These are phyloP conservation scores for Boletus semigastroideus DNA, from an alignment of 1,284 basidiomycete species.

Conservation along the genomic window DNA sequence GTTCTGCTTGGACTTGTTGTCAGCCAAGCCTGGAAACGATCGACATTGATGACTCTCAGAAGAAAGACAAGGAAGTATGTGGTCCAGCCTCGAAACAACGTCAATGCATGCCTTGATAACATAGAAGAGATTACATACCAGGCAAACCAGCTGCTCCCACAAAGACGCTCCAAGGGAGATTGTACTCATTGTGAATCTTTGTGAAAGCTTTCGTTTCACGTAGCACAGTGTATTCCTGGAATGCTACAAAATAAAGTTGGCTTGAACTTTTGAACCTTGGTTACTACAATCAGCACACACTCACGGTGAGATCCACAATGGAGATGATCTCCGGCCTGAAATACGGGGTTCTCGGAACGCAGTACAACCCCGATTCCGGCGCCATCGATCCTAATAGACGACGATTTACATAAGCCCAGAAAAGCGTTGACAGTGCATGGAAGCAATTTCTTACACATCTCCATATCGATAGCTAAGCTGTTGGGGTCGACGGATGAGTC, in stretches of 20 bases:
- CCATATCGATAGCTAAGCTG: constrained; percentile 6
- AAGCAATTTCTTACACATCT: constrained; percentile 7
- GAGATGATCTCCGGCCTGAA: constrained; percentile 16
- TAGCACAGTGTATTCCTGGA: constrained; percentile 20
- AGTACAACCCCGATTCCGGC: constrained; percentile 13
- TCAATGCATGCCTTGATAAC: not conserved
- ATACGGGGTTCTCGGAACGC: constrained; percentile 17
- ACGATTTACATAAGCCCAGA: not conserved
- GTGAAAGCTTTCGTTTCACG: not conserved
- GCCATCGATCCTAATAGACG: constrained; percentile 2
- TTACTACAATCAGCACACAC: not conserved
- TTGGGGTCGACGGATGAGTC: not conserved
- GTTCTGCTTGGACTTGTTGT: too few relatives aligned
- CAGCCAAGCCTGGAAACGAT: too few relatives aligned
- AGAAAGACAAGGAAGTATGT: too few relatives aligned
- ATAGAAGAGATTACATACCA: not conserved
- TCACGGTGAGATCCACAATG: constrained; percentile 9
- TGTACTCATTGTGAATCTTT: constrained; percentile 20
- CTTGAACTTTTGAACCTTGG: too few relatives aligned
- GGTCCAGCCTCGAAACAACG: constrained; percentile 12
- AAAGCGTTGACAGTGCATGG: not conserved
- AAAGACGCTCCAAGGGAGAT: constrained; percentile 18
- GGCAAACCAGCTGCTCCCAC: constrained; percentile 17
- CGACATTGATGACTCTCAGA: too few relatives aligned
- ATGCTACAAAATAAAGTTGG: constrained; percentile 10